Percentiles rank a stretch among this genome's conserved stretches.
phyloP scores from a whole-genome alignment of 306 rosid species.

The Hippophae tibetana region DNA sequence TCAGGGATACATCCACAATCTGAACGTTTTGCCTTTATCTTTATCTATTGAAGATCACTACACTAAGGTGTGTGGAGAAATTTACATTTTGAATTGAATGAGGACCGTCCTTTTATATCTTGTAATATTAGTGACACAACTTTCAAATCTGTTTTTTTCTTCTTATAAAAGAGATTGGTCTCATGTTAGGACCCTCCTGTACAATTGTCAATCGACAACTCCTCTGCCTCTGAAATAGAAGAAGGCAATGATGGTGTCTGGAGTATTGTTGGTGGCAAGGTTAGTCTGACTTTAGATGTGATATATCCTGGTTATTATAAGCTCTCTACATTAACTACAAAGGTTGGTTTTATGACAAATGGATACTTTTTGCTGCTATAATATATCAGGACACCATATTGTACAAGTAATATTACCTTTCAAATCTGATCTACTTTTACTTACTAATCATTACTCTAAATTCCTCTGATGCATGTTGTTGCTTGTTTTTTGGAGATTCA shows the following conservation, averaged over 20 bases:
- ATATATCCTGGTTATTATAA: constrained; percentile 9
- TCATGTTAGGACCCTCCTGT: constrained; percentile 63
- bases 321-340: no score
- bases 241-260: constrained; percentile 71
- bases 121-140: constrained; percentile 9
- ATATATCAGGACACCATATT: no score
- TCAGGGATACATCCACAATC: constrained; percentile 61
- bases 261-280: constrained; percentile 97
- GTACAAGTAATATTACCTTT: no score
- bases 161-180: constrained; percentile 18
- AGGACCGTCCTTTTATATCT: constrained; percentile 1
- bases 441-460: neutral
- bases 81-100: constrained; percentile 14
- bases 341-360: no score
- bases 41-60: constrained; percentile 41
- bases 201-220: constrained; percentile 69
- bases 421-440: constrained; percentile 1
- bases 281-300: constrained; percentile 26
- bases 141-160: constrained; percentile 2
- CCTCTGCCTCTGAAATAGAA: constrained; percentile 69
- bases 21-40: constrained; percentile 31
- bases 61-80: constrained; percentile 39
- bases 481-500: constrained; percentile 37
- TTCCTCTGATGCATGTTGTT: constrained; percentile 19
- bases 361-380: no score